Percentiles rank a stretch among this genome's conserved stretches.
Evolutionary conservation across 1,284 basidiomycete species (phyloP).

Genomic region (Sanghuangporus sanghuang): DNA sequence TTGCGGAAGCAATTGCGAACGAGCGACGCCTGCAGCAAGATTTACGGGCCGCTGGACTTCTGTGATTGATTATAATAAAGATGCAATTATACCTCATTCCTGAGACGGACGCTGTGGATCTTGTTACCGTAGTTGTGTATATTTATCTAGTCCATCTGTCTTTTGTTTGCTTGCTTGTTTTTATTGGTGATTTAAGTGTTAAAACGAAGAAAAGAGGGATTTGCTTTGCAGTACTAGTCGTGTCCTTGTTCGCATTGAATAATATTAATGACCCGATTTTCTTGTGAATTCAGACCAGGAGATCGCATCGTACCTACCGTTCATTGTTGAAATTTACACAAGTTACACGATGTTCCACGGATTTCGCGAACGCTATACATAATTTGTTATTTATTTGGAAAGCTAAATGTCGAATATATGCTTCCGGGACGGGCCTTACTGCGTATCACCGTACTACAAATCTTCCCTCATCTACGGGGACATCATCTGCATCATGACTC

Average conservation of each 20-base stretch:
- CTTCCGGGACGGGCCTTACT: too few relatives aligned
- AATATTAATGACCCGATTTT: neutral
- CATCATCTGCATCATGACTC: too few relatives aligned
- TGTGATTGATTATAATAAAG: constrained; percentile 30
- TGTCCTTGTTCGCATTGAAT: neutral
- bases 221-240: neutral
- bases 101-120: neutral
- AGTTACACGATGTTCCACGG: neutral
- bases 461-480: too few relatives aligned
- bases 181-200: neutral
- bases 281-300: neutral
- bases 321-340: neutral
- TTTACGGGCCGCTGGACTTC: constrained; percentile 59
- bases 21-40: constrained; percentile 55
- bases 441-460: too few relatives aligned
- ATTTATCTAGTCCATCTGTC: neutral
- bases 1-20: constrained; percentile 44
- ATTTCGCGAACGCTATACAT: neutral
- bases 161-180: neutral
- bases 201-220: neutral
- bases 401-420: too few relatives aligned
- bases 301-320: too few relatives aligned
- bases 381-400: neutral
- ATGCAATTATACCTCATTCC: neutral
- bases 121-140: neutral